Evolutionary conservation across 2,329 filamentous ascomycete genomes (phyloP).

Genomic region (Cladosporium sp.): DNA sequence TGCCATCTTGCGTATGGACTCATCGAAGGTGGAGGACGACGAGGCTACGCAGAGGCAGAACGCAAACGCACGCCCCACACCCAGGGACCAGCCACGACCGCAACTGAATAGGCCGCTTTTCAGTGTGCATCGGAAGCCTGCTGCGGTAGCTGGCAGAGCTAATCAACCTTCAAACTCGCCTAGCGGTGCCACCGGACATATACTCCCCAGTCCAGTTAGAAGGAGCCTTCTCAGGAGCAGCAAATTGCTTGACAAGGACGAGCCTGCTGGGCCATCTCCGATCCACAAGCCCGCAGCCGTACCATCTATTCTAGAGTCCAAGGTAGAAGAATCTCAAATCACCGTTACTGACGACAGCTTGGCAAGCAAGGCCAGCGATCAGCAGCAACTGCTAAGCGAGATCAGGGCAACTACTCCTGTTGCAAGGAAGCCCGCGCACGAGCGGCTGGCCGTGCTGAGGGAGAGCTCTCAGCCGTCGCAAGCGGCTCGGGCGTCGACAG

Average conservation of each 20-base stretch:
- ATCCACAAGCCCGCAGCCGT: neutral
- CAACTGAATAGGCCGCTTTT: neutral
- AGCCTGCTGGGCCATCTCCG: neutral
- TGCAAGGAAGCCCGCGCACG: constrained; percentile 1
- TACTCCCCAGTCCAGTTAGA: constrained; percentile 22
- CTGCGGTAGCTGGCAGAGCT: neutral
- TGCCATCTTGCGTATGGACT: constrained; percentile 9
- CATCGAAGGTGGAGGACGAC: constrained; percentile 1
- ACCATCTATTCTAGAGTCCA: constrained; percentile 6
- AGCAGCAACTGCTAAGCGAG: constrained; percentile 27
- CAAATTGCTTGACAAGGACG: constrained; percentile 6
- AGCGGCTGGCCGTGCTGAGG: neutral
- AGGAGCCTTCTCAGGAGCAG: constrained; percentile 24
- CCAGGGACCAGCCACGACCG: neutral
- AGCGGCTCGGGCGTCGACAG: neutral
- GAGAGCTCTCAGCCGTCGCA: neutral
- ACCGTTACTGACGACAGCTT: constrained; percentile 17
- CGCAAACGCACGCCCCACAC: no score
- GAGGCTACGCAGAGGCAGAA: neutral
- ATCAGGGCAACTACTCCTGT: constrained; percentile 10
- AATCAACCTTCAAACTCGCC: neutral
- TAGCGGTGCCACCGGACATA: constrained; percentile 4
- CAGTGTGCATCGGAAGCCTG: neutral
- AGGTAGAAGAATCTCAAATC: constrained; percentile 7
- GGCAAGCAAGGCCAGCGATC: constrained; percentile 26